Base-by-base conservation (phyloP, 2,329 filamentous ascomycete species). In the Sclerotinia trifoliorum region DNA sequence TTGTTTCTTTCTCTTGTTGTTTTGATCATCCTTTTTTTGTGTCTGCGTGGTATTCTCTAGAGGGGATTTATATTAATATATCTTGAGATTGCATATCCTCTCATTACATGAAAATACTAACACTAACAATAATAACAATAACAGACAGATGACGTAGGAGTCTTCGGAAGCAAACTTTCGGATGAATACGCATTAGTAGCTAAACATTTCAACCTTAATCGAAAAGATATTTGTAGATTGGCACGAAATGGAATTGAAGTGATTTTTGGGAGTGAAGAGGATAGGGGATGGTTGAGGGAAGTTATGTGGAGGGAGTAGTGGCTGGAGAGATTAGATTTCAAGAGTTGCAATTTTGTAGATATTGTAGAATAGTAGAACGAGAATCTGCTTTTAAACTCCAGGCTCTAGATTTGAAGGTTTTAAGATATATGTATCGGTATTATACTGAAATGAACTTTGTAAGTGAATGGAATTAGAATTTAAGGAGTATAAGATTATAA, bases 71-170 rank as follows among this genome's bases (percentile, higher is more conserved):
- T 42, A n/a, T n/a, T n/a, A n/a, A n/a, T n/a, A n/a, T n/a, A 42
- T 42, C 39, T 42, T 15, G 39, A 15, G 39, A 15, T 15, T 42
- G 11, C 3, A 42, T 42, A 42, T 3, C 35, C 39, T 1, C 13
- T 39, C 3, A 15, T 42, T 42, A 15, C 3, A 15, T 39, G 17
- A 56, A 39, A 15, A 19, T n/a, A 57, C 62, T 48, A 42, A 65
- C n/a, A 21, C 3, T 2, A 52, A 17, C 8, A 42, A 4, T 32
- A 32, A 32, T 5, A 32, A 8, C 29, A 7, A 42, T 48, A 54
- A 5, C 70, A 93, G 90, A 95, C 92, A 1, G 92, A 95, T 76
- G 91, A 95, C 74, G 89, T 94, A 13, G 92, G 91, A 2, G 87
- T 95, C 29, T 95, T 95, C 74, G 89, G 88, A 62, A 94, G 90